phyloP scores from a whole-genome alignment of 495 filamentous ascomycete species.

The Pseudevernia furfuracea region DNA sequence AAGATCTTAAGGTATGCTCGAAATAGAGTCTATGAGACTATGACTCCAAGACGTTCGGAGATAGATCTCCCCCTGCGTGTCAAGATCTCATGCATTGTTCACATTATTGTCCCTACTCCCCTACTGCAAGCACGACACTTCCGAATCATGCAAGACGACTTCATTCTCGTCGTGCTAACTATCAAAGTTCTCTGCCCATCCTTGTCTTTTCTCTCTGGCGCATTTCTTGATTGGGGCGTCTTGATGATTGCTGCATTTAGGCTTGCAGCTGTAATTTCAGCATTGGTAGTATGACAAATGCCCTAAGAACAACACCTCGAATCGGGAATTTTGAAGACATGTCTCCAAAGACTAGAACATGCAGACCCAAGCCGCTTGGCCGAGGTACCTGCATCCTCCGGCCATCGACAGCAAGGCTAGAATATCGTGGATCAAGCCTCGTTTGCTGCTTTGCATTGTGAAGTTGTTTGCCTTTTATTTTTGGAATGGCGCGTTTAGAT shows the following conservation, averaged over 20 bases:
- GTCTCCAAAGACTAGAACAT: background rate
- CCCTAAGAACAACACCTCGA: background rate
- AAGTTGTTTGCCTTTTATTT: background rate
- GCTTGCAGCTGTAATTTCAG: slow-evolving; percentile 19
- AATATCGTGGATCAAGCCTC: background rate
- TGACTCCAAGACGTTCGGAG: too few species aligned
- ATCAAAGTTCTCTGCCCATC: slow-evolving; percentile 14
- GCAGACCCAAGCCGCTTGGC: background rate
- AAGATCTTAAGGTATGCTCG: too few species aligned
- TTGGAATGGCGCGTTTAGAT: background rate
- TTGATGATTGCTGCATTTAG: slow-evolving; percentile 19
- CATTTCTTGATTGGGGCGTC: slow-evolving; percentile 23
- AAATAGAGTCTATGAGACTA: too few species aligned
- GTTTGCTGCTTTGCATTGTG: background rate
- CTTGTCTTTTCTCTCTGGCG: slow-evolving; percentile 6
- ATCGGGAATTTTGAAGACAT: slow-evolving; percentile 1
- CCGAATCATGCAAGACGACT: slow-evolving; percentile 19
- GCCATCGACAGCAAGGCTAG: background rate
- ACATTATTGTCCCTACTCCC: background rate
- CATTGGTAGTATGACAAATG: slow-evolving; percentile 13
- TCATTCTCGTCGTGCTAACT: slow-evolving; percentile 18
- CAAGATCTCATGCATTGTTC: background rate
- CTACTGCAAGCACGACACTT: background rate
- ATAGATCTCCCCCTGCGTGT: background rate
- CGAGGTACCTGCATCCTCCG: background rate